These are phyloP conservation scores for Tephrocybe sp. DNA, from an alignment of 768 basidiomycete genomes.

Conservation along the genomic window DNA sequence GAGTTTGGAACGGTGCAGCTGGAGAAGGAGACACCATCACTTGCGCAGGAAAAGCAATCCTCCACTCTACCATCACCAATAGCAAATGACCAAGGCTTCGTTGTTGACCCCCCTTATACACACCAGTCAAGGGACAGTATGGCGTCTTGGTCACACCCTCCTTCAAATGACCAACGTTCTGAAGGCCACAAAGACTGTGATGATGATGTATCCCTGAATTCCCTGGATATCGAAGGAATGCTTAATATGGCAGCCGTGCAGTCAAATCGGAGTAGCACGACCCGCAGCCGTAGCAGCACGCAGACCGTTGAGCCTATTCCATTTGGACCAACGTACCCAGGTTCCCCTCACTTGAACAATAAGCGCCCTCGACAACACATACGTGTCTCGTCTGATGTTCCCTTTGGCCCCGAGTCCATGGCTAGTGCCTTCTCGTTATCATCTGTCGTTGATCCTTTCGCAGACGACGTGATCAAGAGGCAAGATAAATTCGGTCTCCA, in stretches of 20 bases:
- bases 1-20: conserved; percentile 24
- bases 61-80: conserved; percentile 6
- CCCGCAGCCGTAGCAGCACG: conserved; percentile 18
- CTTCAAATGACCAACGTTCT: conserved; percentile 25
- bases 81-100: conserved; percentile 8
- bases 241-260: conserved; percentile 50
- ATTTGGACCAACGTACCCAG: conserved; percentile 12
- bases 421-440: conserved; percentile 23
- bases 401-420: conserved; percentile 25
- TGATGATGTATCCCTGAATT: conserved; percentile 30
- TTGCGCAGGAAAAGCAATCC: not conserved
- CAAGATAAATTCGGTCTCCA: conserved; percentile 12
- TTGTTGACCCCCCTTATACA: conserved; percentile 34
- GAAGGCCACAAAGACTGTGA: not conserved
- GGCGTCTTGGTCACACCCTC: conserved; percentile 32
- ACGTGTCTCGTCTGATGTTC: conserved; percentile 30
- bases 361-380: conserved; percentile 23
- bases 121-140: conserved; percentile 24
- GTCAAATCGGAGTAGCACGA: conserved; percentile 21
- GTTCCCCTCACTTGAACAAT: not conserved
- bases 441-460: conserved; percentile 23
- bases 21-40: conserved; percentile 15
- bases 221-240: conserved; percentile 51
- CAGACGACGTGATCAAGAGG: conserved; percentile 3
- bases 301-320: conserved; percentile 22